Conservation (phyloP, 495 filamentous ascomycete species). For the Aspergillus asperescens region DNA sequence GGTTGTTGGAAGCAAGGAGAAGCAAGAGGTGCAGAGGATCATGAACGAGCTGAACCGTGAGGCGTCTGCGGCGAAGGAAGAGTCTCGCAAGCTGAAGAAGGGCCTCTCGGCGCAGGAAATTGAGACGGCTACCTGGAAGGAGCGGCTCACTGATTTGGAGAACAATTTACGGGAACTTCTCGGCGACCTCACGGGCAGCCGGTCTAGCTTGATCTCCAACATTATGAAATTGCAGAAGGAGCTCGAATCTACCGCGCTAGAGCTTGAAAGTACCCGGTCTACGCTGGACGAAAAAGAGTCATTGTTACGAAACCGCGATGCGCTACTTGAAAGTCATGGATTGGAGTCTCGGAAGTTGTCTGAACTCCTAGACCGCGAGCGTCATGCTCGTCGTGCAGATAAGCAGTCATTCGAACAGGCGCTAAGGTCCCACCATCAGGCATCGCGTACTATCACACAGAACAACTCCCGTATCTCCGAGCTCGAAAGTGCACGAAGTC, state of each 20-base stretch:
- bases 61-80: conserved; percentile 75
- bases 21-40: conserved; percentile 76
- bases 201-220: conserved; percentile 77
- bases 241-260: conserved; percentile 72
- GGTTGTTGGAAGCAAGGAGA: conserved; percentile 75
- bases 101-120: conserved; percentile 77
- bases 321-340: conserved; percentile 80
- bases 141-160: conserved; percentile 83
- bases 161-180: conserved; percentile 78
- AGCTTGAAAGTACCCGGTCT: conserved; percentile 70
- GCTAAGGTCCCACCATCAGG: conserved; percentile 78
- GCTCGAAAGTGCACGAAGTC: conserved; percentile 65
- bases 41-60: conserved; percentile 83
- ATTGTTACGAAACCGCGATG: conserved; percentile 83
- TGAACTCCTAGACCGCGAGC: conserved; percentile 88
- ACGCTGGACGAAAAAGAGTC: conserved; percentile 81
- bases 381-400: conserved; percentile 73
- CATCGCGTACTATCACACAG: conserved; percentile 72
- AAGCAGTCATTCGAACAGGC: conserved; percentile 82
- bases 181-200: conserved; percentile 79
- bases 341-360: conserved; percentile 79
- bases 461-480: conserved; percentile 80
- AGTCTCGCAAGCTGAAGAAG: conserved; percentile 73
- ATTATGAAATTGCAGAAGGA: conserved; percentile 84
- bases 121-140: conserved; percentile 82